phyloP scores from a whole-genome alignment of 768 basidiomycete species.

The Amanita fuliginea region DNA sequence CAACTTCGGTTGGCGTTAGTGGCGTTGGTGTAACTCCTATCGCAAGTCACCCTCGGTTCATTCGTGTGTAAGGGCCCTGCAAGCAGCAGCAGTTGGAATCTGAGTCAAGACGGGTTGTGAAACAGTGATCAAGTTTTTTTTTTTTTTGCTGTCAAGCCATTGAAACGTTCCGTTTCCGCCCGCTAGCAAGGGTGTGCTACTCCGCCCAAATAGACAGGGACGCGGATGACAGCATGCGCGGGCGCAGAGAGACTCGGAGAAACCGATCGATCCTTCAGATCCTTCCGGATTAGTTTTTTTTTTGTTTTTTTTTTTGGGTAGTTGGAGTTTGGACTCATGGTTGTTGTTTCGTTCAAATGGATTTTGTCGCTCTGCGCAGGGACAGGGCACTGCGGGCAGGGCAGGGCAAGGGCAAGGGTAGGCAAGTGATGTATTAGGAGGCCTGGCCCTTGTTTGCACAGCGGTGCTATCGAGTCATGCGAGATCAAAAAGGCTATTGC shows the following conservation, averaged over 20 bases:
- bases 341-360: too few species aligned
- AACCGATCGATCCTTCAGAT: background rate
- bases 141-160: too few species aligned
- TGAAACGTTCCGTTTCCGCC: background rate
- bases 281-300: too few species aligned
- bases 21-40: background rate
- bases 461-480: background rate
- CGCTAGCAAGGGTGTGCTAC: background rate
- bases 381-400: too few species aligned
- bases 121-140: background rate
- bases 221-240: background rate
- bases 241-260: background rate
- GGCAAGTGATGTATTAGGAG: background rate
- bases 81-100: too few species aligned
- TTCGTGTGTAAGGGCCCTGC: background rate
- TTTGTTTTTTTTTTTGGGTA: too few species aligned
- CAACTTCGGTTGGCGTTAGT: background rate
- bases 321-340: too few species aligned
- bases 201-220: background rate
- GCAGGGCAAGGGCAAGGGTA: too few species aligned
- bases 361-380: too few species aligned
- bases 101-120: background rate
- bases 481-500: too few species aligned
- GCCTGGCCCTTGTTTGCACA: background rate
- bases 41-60: background rate